Evolutionary conservation across 2,329 filamentous ascomycete genomes (phyloP).

Genomic region (Ophiocordyceps australis): DNA sequence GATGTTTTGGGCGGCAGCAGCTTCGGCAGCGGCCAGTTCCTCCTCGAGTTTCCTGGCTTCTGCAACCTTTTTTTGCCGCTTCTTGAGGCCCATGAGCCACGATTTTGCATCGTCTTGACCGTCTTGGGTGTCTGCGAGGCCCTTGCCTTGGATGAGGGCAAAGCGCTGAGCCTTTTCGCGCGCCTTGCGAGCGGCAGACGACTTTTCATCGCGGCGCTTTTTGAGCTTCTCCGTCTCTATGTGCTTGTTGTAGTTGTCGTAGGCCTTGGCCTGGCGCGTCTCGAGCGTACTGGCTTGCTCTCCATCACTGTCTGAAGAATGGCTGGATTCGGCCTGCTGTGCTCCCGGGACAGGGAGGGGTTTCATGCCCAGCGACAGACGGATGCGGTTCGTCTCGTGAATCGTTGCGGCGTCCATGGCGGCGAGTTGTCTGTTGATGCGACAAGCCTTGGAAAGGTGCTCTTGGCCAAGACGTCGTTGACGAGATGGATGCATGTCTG

Average conservation of each 20-base stretch:
- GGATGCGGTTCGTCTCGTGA: conserved; percentile 87
- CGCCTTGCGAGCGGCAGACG: conserved; percentile 72
- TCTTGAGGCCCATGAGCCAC: conserved; percentile 83
- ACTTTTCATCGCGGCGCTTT: conserved; percentile 59
- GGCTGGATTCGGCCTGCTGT: conserved; percentile 20
- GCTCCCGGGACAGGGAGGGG: conserved; percentile 70
- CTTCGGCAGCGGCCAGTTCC: conserved; percentile 62
- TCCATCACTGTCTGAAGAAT: conserved; percentile 41
- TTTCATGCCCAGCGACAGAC: conserved; percentile 74
- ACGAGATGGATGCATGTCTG: too few relatives aligned
- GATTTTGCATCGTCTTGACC: conserved; percentile 59
- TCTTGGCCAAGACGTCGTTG: too few relatives aligned
- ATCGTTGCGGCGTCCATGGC: conserved; percentile 54
- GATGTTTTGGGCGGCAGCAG: conserved; percentile 38
- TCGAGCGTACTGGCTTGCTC: conserved; percentile 73
- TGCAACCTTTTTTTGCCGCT: conserved; percentile 80
- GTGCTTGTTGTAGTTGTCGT: conserved; percentile 51
- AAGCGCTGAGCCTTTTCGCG: conserved; percentile 68
- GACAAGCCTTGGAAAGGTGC: too few relatives aligned
- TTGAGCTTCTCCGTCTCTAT: conserved; percentile 60
- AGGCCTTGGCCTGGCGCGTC: conserved; percentile 52
- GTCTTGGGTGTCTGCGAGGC: conserved; percentile 57
- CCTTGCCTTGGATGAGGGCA: conserved; percentile 61
- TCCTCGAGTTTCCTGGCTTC: conserved; percentile 54
- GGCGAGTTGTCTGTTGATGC: neutral